Conservation (phyloP, 1,284 basidiomycete genomes). For the Thecaphora frezii region DNA sequence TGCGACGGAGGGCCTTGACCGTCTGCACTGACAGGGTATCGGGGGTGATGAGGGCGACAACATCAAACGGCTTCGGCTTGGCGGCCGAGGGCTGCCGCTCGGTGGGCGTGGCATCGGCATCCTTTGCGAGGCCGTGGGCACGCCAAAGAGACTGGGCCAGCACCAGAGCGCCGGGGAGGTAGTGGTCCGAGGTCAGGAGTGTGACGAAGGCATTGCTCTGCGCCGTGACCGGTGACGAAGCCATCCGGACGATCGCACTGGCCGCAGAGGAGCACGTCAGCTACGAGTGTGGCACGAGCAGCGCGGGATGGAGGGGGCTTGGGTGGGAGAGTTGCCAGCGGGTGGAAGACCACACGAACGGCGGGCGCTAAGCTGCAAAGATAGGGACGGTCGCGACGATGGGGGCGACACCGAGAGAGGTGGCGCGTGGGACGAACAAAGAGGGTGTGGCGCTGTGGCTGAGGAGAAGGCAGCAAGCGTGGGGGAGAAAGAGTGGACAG, state of each 20-base stretch:
- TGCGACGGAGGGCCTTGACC: slow-evolving; percentile 70
- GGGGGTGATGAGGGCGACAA: slow-evolving; percentile 90
- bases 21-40: slow-evolving; percentile 84
- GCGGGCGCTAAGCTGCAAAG: too few species aligned
- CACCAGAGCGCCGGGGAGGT: slow-evolving; percentile 87
- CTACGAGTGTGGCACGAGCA: too few species aligned
- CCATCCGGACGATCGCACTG: slow-evolving; percentile 9
- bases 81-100: slow-evolving; percentile 64
- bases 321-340: too few species aligned
- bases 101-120: slow-evolving; percentile 6
- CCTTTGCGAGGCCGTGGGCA: slow-evolving; percentile 25
- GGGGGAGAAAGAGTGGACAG: too few species aligned
- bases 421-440: too few species aligned
- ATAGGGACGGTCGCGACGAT: too few species aligned
- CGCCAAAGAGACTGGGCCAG: slow-evolving; percentile 71
- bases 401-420: too few species aligned
- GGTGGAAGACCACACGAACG: too few species aligned
- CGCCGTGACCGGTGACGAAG: slow-evolving; percentile 11
- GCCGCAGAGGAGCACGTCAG: too few species aligned
- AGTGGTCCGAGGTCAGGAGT: slow-evolving; percentile 82
- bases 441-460: too few species aligned
- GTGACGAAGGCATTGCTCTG: slow-evolving; percentile 64
- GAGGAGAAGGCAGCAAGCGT: too few species aligned
- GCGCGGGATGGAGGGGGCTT: too few species aligned
- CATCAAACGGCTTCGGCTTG: slow-evolving; percentile 60